Base-by-base conservation (phyloP, 208 protist species). In the Acanthamoeba lenticulata region DNA sequence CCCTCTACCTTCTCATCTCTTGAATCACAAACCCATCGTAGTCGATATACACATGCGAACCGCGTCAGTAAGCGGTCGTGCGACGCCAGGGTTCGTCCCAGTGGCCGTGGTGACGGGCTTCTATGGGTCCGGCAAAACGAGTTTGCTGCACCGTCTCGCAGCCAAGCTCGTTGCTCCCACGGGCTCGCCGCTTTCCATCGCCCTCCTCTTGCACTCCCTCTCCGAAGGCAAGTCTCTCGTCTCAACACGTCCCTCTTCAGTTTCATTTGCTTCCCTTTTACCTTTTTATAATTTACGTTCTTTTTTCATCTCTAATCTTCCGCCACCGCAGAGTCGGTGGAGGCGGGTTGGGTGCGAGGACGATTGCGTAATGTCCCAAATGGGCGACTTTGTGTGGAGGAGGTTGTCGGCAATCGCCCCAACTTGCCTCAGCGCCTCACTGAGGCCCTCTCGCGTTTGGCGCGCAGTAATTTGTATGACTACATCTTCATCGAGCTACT, bases 71-170 rank as follows among this genome's bases (percentile, higher is more conserved):
- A 15, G 65, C 72, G 42, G 72, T 24, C 40, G 74, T 36, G 45
- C 19, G n/a, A 90, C 19, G 47, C n/a, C n/a, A n/a, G 83, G 83
- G 11, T 40, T 67, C 21, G 52, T 90, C 9, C 83, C 83, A 2
- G 49, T 90, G 11, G 55, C 45, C 32, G 2, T 90, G 55, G 55
- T 90, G 45, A 65, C 83, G n/a, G 83, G 83, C 40, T 90, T 65
- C 83, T 67, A 90, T 29, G 83, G 83, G 83, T 60, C 83, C 45
- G 83, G 83, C 83, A 90, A 90, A n/a, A 90, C 83, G 11, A 67
- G 83, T 32, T 45, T 90, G 5, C 83, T 90, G 9, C 83, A 45
- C 45, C 32, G 52, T 34, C 52, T 90, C 17, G 45, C 55, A 45
- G 36, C 83, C 36, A 60, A 90, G 36, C 52, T 90, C 36, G 52